These are phyloP conservation scores for Dothistroma pini DNA, from an alignment of 2,329 filamentous ascomycete genomes.

Conservation along the genomic window DNA sequence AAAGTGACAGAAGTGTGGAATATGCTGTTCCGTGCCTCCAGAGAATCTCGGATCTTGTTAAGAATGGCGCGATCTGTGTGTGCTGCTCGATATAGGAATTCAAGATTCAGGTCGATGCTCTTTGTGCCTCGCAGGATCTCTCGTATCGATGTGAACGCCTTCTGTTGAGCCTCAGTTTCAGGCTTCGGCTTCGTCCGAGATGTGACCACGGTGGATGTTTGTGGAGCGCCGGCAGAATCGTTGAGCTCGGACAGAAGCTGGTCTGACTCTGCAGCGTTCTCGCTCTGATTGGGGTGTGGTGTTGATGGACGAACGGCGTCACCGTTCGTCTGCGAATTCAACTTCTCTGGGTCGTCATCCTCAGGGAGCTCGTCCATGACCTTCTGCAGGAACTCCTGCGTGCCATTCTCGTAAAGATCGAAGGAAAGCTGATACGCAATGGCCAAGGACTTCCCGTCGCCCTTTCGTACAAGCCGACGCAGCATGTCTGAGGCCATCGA, in stretches of 20 bases:
- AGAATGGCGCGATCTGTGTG: slow-evolving; percentile 87
- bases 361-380: slow-evolving; percentile 76
- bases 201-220: slow-evolving; percentile 52
- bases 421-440: slow-evolving; percentile 97
- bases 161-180: slow-evolving; percentile 49
- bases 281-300: slow-evolving; percentile 34
- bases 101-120: slow-evolving; percentile 89
- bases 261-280: slow-evolving; percentile 56
- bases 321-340: slow-evolving; percentile 37
- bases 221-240: slow-evolving; percentile 50
- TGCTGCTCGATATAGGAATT: slow-evolving; percentile 91
- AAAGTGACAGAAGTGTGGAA: slow-evolving; percentile 98
- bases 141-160: slow-evolving; percentile 55
- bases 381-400: slow-evolving; percentile 91
- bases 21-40: slow-evolving; percentile 95
- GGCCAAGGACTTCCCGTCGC: slow-evolving; percentile 72
- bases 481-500: slow-evolving; percentile 86
- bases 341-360: slow-evolving; percentile 45
- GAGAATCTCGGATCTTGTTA: slow-evolving; percentile 92
- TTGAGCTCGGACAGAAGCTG: slow-evolving; percentile 55
- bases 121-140: slow-evolving; percentile 79
- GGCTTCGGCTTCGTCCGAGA: slow-evolving; percentile 43
- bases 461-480: slow-evolving; percentile 72
- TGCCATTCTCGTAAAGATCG: slow-evolving; percentile 97
- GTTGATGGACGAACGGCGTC: slow-evolving; percentile 33